A percentile compares a stretch with the other conserved stretches of the same genome.
Conservation (phyloP, 2,329 filamentous ascomycete genomes). For the Fonsecaea monophora region DNA sequence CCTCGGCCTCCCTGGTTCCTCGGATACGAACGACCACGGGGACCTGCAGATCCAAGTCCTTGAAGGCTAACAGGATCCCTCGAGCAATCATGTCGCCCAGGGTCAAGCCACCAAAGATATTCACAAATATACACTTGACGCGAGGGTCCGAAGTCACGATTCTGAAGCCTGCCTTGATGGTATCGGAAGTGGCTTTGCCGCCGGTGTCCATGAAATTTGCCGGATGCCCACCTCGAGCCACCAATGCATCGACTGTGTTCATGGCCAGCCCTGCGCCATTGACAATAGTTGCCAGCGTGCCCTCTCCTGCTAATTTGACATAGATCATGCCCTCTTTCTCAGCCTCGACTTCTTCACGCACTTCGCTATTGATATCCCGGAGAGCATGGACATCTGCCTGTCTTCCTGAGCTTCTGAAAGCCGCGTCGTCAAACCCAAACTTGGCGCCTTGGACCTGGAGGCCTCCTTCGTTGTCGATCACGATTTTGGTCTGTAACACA, state of each 20-base stretch:
- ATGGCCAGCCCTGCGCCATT: conserved; percentile 90
- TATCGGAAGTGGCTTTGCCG: conserved; percentile 82
- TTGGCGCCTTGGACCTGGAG: conserved; percentile 62
- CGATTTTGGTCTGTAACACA: conserved; percentile 61
- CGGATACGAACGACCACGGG: conserved; percentile 79
- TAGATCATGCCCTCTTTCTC: conserved; percentile 80
- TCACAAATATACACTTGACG: conserved; percentile 75
- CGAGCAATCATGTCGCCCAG: conserved; percentile 82
- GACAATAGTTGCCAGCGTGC: conserved; percentile 76
- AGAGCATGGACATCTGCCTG: conserved; percentile 67
- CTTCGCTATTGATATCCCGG: conserved; percentile 60
- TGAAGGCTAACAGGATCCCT: conserved; percentile 75
- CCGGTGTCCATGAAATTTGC: conserved; percentile 91
- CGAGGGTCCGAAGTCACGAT: conserved; percentile 74
- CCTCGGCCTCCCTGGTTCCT: conserved; percentile 75
- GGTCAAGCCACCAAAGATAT: conserved; percentile 74
- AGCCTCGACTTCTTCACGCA: conserved; percentile 65
- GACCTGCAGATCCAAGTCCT: conserved; percentile 68
- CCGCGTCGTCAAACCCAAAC: conserved; percentile 74
- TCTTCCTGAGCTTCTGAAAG: conserved; percentile 67
- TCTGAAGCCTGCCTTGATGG: conserved; percentile 77
- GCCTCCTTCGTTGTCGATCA: conserved; percentile 49
- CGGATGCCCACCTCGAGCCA: conserved; percentile 69
- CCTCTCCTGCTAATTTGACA: conserved; percentile 64
- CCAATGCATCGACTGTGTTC: conserved; percentile 85